These are phyloP conservation scores for Paratinospora sagittata DNA, from an alignment of 164 flowering plant species.

Conservation along the genomic window DNA sequence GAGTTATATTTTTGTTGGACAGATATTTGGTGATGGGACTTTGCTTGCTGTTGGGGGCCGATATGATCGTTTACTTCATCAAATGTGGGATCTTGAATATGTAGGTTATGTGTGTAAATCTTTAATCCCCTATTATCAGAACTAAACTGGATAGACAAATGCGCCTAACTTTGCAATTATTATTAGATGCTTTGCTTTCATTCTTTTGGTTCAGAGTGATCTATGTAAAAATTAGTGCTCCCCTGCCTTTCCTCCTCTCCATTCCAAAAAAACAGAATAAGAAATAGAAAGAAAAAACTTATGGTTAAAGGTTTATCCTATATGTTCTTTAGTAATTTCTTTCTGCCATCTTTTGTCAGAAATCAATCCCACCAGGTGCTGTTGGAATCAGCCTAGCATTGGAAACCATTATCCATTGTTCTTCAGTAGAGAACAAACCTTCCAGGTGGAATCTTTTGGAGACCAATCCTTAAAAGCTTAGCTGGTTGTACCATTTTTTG, in stretches of 20 bases:
- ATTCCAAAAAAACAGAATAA: neutral
- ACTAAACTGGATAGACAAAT: neutral
- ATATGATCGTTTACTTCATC: constrained; percentile 75
- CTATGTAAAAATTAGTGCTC: neutral
- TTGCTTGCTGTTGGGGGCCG: constrained; percentile 93
- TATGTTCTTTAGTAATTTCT: neutral
- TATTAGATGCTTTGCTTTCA: neutral
- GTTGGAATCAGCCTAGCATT: constrained; percentile 89
- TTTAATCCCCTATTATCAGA: neutral
- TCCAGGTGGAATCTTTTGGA: constrained; percentile 36
- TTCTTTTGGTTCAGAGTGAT: neutral
- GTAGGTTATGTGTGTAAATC: constrained; percentile 34
- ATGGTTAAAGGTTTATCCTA: neutral
- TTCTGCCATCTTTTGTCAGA: constrained; percentile 31
- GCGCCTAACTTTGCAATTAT: too few species aligned
- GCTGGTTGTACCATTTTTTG: neutral
- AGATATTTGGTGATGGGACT: constrained; percentile 56
- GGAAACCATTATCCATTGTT: constrained; percentile 64
- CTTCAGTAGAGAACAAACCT: constrained; percentile 47
- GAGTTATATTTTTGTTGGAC: constrained; percentile 12
- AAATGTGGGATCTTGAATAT: constrained; percentile 51
- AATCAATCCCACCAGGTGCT: constrained; percentile 72
- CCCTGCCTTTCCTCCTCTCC: neutral
- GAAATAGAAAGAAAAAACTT: neutral
- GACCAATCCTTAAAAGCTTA: neutral